Evolutionary conservation across 768 basidiomycete genomes (phyloP).

Genomic region (Neoboletus magnificus): DNA sequence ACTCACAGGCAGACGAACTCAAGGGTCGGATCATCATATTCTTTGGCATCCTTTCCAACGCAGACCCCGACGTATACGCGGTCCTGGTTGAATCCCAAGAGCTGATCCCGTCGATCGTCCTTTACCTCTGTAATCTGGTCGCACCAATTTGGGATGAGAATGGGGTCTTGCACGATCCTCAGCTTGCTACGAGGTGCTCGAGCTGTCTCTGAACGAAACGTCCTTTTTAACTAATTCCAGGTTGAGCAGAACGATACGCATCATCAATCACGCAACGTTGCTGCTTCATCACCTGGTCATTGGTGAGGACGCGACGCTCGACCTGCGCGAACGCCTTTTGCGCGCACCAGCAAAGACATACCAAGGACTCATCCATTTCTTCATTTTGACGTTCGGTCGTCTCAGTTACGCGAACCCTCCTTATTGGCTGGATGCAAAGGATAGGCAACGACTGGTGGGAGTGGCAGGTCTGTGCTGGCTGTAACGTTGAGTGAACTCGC

Average conservation of each 20-base stretch:
- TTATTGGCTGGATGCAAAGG: constrained; percentile 48
- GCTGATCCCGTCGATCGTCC: constrained; percentile 63
- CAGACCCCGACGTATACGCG: constrained; percentile 37
- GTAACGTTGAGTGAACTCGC: background rate
- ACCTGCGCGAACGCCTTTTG: constrained; percentile 58
- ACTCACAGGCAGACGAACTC: constrained; percentile 34
- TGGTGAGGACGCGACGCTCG: constrained; percentile 41
- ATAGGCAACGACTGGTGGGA: constrained; percentile 40
- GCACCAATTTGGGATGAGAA: constrained; percentile 68
- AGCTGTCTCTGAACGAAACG: background rate
- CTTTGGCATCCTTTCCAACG: constrained; percentile 38
- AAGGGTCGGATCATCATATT: constrained; percentile 38
- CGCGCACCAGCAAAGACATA: constrained; percentile 52
- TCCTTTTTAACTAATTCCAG: background rate
- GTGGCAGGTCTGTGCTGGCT: constrained; percentile 43
- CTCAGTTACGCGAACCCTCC: constrained; percentile 68
- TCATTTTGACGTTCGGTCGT: constrained; percentile 74
- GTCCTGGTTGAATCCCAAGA: constrained; percentile 46
- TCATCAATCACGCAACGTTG: constrained; percentile 50
- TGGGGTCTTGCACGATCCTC: constrained; percentile 38
- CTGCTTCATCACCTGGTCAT: constrained; percentile 66
- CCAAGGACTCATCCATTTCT: constrained; percentile 63
- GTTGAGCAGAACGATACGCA: constrained; percentile 44
- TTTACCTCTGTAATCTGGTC: constrained; percentile 50
- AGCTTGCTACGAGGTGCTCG: constrained; percentile 27